Conservation (phyloP, 331 rosid species). For the Arachis monticola region DNA sequence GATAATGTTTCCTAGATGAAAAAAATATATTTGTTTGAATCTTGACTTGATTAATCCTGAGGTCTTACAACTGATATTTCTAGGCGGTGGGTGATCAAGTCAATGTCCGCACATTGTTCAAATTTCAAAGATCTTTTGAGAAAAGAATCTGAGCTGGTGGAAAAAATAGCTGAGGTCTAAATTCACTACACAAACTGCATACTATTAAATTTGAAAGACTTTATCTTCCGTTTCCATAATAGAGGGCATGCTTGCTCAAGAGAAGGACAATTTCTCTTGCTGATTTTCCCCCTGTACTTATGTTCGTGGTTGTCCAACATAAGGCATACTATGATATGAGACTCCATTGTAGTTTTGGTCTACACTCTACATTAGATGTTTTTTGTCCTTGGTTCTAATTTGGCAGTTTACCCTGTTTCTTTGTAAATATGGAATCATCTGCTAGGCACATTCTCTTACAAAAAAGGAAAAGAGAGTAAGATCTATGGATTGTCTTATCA, state of each 20-base stretch:
- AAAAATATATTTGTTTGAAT: constrained; percentile 13
- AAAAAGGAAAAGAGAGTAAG: neutral
- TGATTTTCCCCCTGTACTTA: neutral
- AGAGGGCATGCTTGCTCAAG: constrained; percentile 18
- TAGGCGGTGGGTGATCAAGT: constrained; percentile 95
- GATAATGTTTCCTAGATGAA: constrained; percentile 33
- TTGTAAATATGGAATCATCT: constrained; percentile 20
- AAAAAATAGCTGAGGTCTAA: constrained; percentile 92
- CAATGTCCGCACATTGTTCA: constrained; percentile 66
- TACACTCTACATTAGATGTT: constrained; percentile 4
- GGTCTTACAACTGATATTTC: constrained; percentile 39
- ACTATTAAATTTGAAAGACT: constrained; percentile 49
- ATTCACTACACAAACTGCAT: constrained; percentile 53
- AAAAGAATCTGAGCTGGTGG: constrained; percentile 95
- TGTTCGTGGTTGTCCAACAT: neutral
- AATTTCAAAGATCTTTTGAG: constrained; percentile 63
- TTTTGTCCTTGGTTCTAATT: neutral
- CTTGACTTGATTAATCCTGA: constrained; percentile 18
- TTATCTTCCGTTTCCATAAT: constrained; percentile 33
- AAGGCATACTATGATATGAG: neutral
- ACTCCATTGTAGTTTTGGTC: constrained; percentile 19
- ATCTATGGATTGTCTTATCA: constrained; percentile 20
- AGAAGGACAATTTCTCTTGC: constrained; percentile 12
- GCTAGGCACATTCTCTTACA: neutral
- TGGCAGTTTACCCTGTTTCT: constrained; percentile 10